Conservation (phyloP, 75 land plant genomes). For the Isoetes taiwanensis region DNA sequence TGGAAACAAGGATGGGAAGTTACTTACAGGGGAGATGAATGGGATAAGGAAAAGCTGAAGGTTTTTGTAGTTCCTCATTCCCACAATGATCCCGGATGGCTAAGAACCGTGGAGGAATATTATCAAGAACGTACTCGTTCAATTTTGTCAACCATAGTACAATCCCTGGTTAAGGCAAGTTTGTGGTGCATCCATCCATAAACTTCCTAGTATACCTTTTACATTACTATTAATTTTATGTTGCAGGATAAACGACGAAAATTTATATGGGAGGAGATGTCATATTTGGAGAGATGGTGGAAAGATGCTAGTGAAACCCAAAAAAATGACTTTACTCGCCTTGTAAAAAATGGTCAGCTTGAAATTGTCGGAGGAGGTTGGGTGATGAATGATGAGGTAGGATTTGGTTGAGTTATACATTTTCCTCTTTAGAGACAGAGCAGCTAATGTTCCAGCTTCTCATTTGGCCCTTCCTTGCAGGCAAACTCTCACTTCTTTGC, state of each 20-base stretch:
- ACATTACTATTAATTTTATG: too few relatives aligned
- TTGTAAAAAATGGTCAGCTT: conserved; percentile 82
- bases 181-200: conserved; percentile 3
- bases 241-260: conserved; percentile 78
- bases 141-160: conserved; percentile 76
- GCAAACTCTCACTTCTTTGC: conserved; percentile 98
- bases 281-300: conserved; percentile 96
- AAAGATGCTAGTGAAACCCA: conserved; percentile 56
- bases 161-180: conserved; percentile 55
- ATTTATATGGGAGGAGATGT: conserved; percentile 99
- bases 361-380: conserved; percentile 99
- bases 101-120: conserved; percentile 92
- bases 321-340: conserved; percentile 37
- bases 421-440: too few relatives aligned
- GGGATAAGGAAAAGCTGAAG: conserved; percentile 77
- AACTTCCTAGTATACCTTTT: too few relatives aligned
- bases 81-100: conserved; percentile 98
- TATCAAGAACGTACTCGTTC: conserved; percentile 56
- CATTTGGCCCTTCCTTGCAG: conserved; percentile 26
- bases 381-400: conserved; percentile 99
- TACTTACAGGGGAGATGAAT: conserved; percentile 54
- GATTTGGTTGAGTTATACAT: background rate
- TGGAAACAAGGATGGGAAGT: conserved; percentile 99
- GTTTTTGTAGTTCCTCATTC: conserved; percentile 97
- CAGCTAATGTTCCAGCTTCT: background rate